Evolutionary conservation across 306 rosid species (phyloP), one percentile per base, ranked within the genome.

Genomic region (Carpinus viminea): DNA sequence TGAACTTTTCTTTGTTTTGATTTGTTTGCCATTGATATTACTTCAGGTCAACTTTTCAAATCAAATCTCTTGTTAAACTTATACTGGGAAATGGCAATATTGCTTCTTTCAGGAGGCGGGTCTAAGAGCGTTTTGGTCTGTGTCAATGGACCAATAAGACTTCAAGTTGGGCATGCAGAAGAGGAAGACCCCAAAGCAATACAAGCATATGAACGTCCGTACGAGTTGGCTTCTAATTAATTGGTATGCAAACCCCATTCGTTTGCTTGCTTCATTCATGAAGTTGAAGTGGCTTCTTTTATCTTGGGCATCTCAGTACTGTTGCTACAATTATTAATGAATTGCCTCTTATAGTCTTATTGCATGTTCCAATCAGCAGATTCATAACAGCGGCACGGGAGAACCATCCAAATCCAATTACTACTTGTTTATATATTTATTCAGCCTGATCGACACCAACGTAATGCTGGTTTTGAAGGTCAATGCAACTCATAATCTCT

Each of bases 121-220:
- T 68, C 91, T 90, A 72, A 89, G 93, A 83, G 97, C 97, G 66
- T 89, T 94, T 68, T 94, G 98, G 97, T 92, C 95, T 24, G 26
- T 68, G 85, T 94, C 79, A 91, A 94, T 68, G 98, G 98, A 89
- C 97, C 97, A 24, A 92, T 89, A 79, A 92, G 92, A 80, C 81
- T 92, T 70, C 92, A 94, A 88, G 70, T 91, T 15, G 98, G 98
- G 34, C 91, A 92, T 66, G 98, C 92, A 86, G 95, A 91, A 0
- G 97, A 92, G 86, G 81, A 92, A 91, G 90, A 92, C 86, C 92
- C 95, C 1, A 94, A 88, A 89, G 98, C 83, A 21, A 87, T 91
- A 96, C 97, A 78, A 81, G 97, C 98, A 24, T 94, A 77, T 45
- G 98, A 94, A 84, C 93, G 88, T 24, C 0, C 26, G 26, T 24